Conservation (phyloP, 345 rosid species). For the Populus pruinosa region DNA sequence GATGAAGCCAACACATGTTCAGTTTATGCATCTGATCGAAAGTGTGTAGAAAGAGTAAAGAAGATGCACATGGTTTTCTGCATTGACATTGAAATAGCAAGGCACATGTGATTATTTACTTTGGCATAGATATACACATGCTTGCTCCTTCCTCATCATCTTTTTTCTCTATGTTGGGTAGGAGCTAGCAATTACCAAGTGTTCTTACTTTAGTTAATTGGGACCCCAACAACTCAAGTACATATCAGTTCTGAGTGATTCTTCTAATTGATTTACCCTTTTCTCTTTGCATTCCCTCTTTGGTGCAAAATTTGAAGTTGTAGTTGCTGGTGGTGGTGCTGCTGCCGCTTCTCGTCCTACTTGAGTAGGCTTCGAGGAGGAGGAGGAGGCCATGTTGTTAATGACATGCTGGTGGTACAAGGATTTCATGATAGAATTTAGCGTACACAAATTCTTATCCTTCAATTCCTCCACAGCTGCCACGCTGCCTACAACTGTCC, state of each 20-base stretch:
- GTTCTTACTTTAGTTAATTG: neutral
- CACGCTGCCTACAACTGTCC: slow-evolving; percentile 44
- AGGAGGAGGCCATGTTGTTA: neutral
- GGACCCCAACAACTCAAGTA: slow-evolving; percentile 28
- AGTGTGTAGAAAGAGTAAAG: no score
- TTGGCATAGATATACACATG: no score
- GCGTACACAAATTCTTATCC: slow-evolving; percentile 53
- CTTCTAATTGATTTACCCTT: slow-evolving; percentile 20
- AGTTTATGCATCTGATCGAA: no score
- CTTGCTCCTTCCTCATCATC: no score
- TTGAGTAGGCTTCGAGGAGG: neutral
- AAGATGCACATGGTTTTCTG: no score
- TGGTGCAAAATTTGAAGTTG: neutral
- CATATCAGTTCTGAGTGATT: slow-evolving; percentile 24
- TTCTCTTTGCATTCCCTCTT: neutral
- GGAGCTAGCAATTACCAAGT: no score
- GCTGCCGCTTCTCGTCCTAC: neutral
- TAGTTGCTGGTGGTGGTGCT: slow-evolving; percentile 32
- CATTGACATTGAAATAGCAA: no score
- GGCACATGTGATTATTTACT: no score
- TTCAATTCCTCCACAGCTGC: slow-evolving; percentile 62
- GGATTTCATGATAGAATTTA: slow-evolving; percentile 42
- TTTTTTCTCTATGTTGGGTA: no score
- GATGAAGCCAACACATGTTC: no score
- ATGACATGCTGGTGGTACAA: slow-evolving; percentile 38